A percentile compares a stretch with the other conserved stretches of the same genome.
phyloP scores from a whole-genome alignment of 148 eudicot genomes.

The Gaultheria prostrata region DNA sequence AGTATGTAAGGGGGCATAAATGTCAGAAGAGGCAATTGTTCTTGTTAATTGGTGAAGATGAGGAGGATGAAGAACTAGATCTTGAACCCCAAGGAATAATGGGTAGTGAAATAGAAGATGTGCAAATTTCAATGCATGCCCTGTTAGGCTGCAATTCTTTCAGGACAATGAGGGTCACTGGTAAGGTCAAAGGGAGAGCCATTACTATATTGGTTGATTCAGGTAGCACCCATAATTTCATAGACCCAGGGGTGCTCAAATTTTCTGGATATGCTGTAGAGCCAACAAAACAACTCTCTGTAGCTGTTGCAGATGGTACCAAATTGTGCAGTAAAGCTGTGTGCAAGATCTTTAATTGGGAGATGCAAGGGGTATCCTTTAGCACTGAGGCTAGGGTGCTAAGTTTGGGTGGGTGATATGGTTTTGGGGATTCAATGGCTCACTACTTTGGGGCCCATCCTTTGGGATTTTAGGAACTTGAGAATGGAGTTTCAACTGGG shows the following conservation, averaged over 20 bases:
- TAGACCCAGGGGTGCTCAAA: background rate
- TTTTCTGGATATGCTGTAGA: background rate
- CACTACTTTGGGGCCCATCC: background rate
- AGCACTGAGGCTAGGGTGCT: background rate
- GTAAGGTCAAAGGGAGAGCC: background rate
- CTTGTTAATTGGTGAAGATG: background rate
- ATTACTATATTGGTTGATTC: background rate
- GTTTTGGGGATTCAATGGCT: background rate
- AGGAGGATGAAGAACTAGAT: background rate
- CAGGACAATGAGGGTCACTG: background rate
- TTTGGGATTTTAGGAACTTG: background rate
- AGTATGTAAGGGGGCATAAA: background rate
- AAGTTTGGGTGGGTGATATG: background rate
- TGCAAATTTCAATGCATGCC: too few relatives aligned
- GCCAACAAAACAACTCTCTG: background rate
- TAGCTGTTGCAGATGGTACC: background rate
- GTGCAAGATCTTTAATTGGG: background rate
- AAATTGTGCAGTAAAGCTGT: background rate
- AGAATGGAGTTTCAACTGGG: background rate
- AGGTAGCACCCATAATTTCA: background rate
- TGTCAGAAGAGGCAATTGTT: background rate
- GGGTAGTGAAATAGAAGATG: too few relatives aligned
- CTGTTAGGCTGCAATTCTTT: background rate
- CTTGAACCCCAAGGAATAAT: too few relatives aligned
- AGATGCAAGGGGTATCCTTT: background rate